A percentile compares a stretch with the other conserved stretches of the same genome.
phyloP scores from a whole-genome alignment of 345 rosid species.

The Gossypium australe region DNA sequence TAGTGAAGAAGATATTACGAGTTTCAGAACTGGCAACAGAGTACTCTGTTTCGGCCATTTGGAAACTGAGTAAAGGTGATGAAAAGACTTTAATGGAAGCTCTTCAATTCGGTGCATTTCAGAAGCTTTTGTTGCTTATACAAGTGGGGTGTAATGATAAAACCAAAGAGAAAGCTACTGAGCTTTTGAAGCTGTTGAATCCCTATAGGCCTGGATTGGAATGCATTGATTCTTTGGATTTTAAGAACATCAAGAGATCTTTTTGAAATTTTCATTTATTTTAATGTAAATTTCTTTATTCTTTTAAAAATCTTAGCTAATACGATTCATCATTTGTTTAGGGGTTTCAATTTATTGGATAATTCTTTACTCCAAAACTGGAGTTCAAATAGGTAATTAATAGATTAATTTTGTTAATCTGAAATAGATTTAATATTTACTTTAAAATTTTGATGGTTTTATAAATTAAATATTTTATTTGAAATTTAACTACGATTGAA shows the following conservation, averaged over 20 bases:
- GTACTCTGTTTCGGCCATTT: slow-evolving; percentile 38
- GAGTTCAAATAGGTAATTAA: too few species aligned
- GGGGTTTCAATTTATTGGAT: neutral
- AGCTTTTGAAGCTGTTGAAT: slow-evolving; percentile 51
- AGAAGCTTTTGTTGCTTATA: slow-evolving; percentile 50
- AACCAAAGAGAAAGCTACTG: slow-evolving; percentile 55
- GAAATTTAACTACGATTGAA: too few species aligned
- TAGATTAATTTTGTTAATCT: too few species aligned
- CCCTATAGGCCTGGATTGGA: slow-evolving; percentile 48
- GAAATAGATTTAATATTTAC: too few species aligned
- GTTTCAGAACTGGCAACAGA: slow-evolving; percentile 21
- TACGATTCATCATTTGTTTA: neutral
- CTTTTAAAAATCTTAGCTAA: neutral
- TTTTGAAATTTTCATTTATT: slow-evolving; percentile 24
- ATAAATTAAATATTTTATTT: too few species aligned
- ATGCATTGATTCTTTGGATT: slow-evolving; percentile 53
- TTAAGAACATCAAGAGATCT: slow-evolving; percentile 53
- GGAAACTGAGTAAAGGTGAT: slow-evolving; percentile 36
- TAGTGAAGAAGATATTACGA: neutral
- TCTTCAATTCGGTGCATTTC: slow-evolving; percentile 53
- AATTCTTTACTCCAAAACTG: too few species aligned
- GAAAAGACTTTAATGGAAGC: slow-evolving; percentile 30
- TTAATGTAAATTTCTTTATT: neutral
- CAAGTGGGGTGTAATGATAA: slow-evolving; percentile 42
- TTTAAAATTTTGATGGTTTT: too few species aligned